Evolutionary conservation across 2,329 filamentous ascomycete species (phyloP), one percentile per base, ranked within the genome.

Genomic region (Blastomyces emzantsi): DNA sequence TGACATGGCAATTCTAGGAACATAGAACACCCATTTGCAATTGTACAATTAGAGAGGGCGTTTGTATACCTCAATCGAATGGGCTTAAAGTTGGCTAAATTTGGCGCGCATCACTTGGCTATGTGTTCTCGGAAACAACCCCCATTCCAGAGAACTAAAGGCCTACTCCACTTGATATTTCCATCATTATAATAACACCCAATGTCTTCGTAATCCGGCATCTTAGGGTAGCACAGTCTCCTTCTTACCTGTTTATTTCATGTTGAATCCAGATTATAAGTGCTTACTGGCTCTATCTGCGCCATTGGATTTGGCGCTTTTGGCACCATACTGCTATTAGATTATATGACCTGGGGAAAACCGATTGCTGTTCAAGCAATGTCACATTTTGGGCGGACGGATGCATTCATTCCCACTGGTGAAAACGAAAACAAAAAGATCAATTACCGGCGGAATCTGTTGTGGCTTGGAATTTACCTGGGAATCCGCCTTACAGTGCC

Each of bases 301-400:
- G 70, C 73, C 43, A 68, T 75, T 30, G 73, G 73, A 36, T 71
- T 72, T 43, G 72, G 72, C 28, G 66, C 70, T 1, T 65, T 69
- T 0, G 73, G 71, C 13, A 72, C 70, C 1, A 73, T 57, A 69
- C 71, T 4, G 72, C 73, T 5, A 63, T 73, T 5, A 66, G 66
- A 6, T 67, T 75, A 15, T 68, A 66, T 33, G 67, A 72, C 52
- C 61, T 67, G 54, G 67, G 69, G 19, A 67, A 69, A 19, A 70
- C 64, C 73, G 7, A 68, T 68, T 3, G 61, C 74, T 5, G 60
- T 75, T 33, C n/a, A 73, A 75, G 58, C 67, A 68, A 47, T 64
- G 68, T 8, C 63, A 67, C 33, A 51, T 62, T 15, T 64, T 75
- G 4, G 73, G 73, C 1, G 71, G 73, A 1, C 69, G 72, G 54